Conservation (phyloP, 495 filamentous ascomycete species). For the Annulohypoxylon maeteangense region DNA sequence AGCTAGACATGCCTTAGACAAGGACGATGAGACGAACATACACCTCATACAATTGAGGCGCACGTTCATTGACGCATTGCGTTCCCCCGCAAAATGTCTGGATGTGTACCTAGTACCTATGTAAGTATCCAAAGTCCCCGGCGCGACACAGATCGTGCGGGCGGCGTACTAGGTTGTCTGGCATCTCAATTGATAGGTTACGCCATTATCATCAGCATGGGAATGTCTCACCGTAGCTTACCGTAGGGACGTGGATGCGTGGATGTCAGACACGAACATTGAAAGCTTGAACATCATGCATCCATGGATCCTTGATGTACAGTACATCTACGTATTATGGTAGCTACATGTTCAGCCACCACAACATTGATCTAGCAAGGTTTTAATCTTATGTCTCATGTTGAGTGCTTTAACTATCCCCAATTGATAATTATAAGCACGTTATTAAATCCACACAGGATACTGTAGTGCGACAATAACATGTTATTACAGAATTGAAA, state of each 20-base stretch:
- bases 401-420: not conserved
- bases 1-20: conserved; percentile 3
- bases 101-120: no score
- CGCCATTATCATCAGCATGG: conserved; percentile 9
- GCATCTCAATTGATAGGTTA: conserved; percentile 1
- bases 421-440: not conserved
- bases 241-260: not conserved
- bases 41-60: no score
- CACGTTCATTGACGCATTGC: conserved; percentile 8
- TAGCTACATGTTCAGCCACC: not conserved
- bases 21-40: not conserved
- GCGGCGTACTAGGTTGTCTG: conserved; percentile 16
- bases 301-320: not conserved
- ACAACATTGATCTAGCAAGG: not conserved
- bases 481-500: not conserved
- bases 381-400: not conserved
- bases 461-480: conserved; percentile 5
- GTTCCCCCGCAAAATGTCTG: conserved; percentile 25
- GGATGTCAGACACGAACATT: not conserved
- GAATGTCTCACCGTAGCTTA: not conserved
- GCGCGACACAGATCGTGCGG: conserved; percentile 19
- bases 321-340: not conserved
- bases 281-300: not conserved
- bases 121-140: conserved; percentile 4
- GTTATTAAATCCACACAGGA: conserved; percentile 14